phyloP scores from a whole-genome alignment of 345 rosid species.

The Clausena lansium region DNA sequence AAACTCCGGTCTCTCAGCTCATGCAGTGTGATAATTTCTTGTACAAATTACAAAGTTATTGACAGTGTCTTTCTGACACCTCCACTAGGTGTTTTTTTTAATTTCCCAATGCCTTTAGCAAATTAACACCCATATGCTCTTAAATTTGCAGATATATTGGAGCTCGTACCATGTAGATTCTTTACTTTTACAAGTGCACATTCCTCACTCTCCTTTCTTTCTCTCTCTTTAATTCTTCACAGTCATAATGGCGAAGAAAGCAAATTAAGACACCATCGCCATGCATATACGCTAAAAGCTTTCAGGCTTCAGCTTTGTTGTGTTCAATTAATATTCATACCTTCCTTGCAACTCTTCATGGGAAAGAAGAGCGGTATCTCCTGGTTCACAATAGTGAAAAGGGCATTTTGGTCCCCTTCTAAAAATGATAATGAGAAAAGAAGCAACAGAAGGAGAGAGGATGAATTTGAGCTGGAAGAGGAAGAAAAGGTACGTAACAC shows the following conservation, averaged over 20 bases:
- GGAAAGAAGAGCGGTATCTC: slow-evolving; percentile 69
- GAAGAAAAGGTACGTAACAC: slow-evolving; percentile 64
- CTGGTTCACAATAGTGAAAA: slow-evolving; percentile 79
- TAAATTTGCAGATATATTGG: slow-evolving; percentile 18
- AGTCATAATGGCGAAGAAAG: not conserved
- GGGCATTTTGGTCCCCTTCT: slow-evolving; percentile 77
- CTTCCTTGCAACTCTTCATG: slow-evolving; percentile 32
- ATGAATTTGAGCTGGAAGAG: slow-evolving; percentile 46
- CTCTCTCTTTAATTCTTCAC: not conserved
- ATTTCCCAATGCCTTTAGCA: slow-evolving; percentile 1
- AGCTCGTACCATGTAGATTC: slow-evolving; percentile 26
- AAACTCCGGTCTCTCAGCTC: slow-evolving; percentile 32
- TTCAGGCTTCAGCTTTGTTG: too few species aligned
- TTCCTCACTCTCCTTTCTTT: not conserved
- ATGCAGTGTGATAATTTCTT: not conserved
- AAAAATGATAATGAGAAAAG: slow-evolving; percentile 51
- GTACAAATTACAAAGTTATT: slow-evolving; percentile 7
- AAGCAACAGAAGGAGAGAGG: slow-evolving; percentile 40
- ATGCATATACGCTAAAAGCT: not conserved
- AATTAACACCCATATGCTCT: not conserved
- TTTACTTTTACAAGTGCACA: slow-evolving; percentile 17
- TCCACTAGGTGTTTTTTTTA: not conserved
- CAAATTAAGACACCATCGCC: not conserved
- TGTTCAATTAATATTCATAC: too few species aligned
- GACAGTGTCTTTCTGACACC: slow-evolving; percentile 7